Base-by-base conservation (phyloP, 805 yeast species). In the Hanseniaspora lachancei region DNA sequence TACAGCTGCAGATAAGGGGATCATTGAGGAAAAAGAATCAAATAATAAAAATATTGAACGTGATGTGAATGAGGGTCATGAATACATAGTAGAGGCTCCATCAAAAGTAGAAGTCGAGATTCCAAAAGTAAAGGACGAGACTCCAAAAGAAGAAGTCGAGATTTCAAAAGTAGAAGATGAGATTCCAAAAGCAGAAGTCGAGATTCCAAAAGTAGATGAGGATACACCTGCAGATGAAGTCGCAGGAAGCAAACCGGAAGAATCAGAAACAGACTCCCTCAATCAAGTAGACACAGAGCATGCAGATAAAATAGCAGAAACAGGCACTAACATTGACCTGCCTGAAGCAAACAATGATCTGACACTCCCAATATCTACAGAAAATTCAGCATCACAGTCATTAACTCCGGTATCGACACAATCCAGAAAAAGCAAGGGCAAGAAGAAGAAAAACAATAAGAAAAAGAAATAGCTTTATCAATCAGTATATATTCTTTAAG, bases 361-460 rank as follows among this genome's bases (percentile, higher is more conserved):
- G 7, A 29, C 55, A 23, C 42, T 59, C 27, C 7, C 42, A n/a
- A 15, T 15, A 34, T 36, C 24, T 48, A 43, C 23, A 57, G 49
- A 32, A 50, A 21, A 23, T 57, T 51, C 24, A 53, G 40, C 24
- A 49, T 49, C n/a, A 47, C 55, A 12, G 46, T 47, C 18, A 49
- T 51, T 18, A 18, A 59, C 24, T 60, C 53, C 21, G 40, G 56
- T 32, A 34, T 41, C 8, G 52, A 55, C 42, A 53, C 47, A n/a
- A 44, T 40, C n/a, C 16, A 48, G 21, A 48, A 36, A 47, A 20
- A 70, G 64, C 59, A 67, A 69, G 59, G 69, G 68, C 58, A 70
- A 68, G 62, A 68, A 67, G 58, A 65, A 62, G 61, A 65, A 66
- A 58, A 64, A 64, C 60, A 58, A 59, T 53, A 56, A 32, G 35